phyloP scores from a whole-genome alignment of 176 grass and related monocot genomes.

The Cocos nucifera region DNA sequence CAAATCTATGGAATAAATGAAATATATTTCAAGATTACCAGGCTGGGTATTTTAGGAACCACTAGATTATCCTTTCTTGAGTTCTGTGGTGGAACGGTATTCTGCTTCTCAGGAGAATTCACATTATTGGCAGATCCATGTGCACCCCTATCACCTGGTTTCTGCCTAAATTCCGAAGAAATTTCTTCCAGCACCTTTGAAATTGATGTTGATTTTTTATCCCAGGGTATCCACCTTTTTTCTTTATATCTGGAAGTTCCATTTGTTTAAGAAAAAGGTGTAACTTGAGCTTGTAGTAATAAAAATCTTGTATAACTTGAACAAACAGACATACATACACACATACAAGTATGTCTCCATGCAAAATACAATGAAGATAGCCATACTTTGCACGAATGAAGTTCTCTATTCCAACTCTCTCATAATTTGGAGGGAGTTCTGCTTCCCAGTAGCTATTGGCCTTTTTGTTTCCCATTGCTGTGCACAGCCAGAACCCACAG shows the following conservation, averaged over 20 bases:
- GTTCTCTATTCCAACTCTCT: constrained; percentile 11
- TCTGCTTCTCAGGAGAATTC: too few species aligned
- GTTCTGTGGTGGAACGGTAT: too few species aligned
- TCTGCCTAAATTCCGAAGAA: not conserved
- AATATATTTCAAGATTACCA: too few species aligned
- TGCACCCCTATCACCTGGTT: too few species aligned
- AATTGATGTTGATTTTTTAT: not conserved
- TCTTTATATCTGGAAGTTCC: constrained; percentile 2
- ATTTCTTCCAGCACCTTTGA: not conserved
- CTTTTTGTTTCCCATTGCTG: constrained; percentile 9
- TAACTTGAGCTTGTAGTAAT: not conserved
- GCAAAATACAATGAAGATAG: not conserved
- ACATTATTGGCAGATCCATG: too few species aligned
- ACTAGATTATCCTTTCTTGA: too few species aligned
- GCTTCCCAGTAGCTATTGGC: constrained; percentile 3
- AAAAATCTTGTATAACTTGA: not conserved
- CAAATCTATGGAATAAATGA: too few species aligned
- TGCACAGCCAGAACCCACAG: too few species aligned
- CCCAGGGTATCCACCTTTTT: not conserved
- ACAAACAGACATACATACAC: too few species aligned
- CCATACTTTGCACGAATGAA: constrained; percentile 9
- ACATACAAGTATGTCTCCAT: not conserved
- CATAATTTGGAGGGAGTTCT: constrained; percentile 10
- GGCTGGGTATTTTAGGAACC: too few species aligned
- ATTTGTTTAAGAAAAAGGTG: not conserved